phyloP scores from a whole-genome alignment of 2,329 filamentous ascomycete genomes.

The Xylariales sp. region DNA sequence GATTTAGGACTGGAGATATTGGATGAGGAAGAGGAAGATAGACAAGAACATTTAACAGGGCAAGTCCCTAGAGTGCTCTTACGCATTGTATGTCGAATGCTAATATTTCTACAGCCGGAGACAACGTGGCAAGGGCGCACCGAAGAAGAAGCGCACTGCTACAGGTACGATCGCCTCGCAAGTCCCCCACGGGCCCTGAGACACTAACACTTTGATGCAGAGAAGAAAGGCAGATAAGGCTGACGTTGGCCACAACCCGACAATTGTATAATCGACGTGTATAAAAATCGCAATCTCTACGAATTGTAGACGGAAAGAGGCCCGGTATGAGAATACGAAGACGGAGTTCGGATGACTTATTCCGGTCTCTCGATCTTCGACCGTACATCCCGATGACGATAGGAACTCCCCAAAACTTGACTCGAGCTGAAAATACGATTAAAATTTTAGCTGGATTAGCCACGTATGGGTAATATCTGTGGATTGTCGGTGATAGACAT shows the following conservation, averaged over 20 bases:
- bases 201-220: constrained; percentile 19
- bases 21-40: constrained; percentile 82
- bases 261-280: constrained; percentile 32
- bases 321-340: background rate
- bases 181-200: background rate
- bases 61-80: constrained; percentile 51
- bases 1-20: constrained; percentile 76
- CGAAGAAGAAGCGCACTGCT: constrained; percentile 83
- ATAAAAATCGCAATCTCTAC: constrained; percentile 22
- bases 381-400: background rate
- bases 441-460: background rate
- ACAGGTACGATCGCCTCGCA: constrained; percentile 36
- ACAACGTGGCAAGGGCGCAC: constrained; percentile 84
- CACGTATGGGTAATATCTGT: background rate
- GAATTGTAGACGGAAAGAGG: constrained; percentile 10
- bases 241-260: background rate
- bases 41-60: constrained; percentile 79
- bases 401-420: background rate
- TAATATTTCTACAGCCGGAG: constrained; percentile 68
- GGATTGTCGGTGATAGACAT: background rate
- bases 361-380: constrained; percentile 2
- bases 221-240: constrained; percentile 30
- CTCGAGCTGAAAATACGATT: background rate
- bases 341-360: background rate
- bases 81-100: constrained; percentile 28